Evolutionary conservation across 306 rosid genomes (phyloP).

Genomic region (Quercus mongolica): DNA sequence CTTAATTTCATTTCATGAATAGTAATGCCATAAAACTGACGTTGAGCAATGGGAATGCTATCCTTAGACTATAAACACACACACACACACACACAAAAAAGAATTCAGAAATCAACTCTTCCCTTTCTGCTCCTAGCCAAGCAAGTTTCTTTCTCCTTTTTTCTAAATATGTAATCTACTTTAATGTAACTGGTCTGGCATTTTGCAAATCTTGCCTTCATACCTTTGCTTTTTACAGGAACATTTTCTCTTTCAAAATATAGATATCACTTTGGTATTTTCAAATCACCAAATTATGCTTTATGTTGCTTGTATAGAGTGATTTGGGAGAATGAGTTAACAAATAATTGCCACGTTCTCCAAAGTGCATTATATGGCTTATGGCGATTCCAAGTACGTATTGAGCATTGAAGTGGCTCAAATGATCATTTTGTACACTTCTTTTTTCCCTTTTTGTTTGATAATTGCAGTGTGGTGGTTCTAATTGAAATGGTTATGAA

Average conservation of each 20-base stretch:
- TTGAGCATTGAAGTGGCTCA: neutral
- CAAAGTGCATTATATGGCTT: neutral
- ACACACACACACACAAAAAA: no score
- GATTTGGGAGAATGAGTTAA: neutral
- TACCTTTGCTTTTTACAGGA: neutral
- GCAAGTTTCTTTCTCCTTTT: neutral
- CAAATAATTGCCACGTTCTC: neutral
- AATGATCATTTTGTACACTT: neutral
- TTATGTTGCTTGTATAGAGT: neutral
- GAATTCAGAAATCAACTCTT: neutral
- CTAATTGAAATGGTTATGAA: neutral
- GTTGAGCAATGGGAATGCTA: neutral
- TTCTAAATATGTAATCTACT: neutral
- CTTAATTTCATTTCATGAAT: neutral
- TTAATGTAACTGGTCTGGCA: neutral
- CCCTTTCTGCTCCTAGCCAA: neutral
- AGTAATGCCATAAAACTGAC: neutral
- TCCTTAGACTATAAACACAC: no score
- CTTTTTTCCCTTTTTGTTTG: neutral
- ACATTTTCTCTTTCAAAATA: neutral
- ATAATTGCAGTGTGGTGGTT: neutral
- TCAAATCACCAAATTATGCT: neutral
- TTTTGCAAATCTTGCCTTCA: neutral
- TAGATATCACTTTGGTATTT: neutral
- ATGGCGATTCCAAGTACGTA: neutral